Evolutionary conservation across 345 rosid genomes (phyloP), one percentile per base, ranked within the genome.

Genomic region (Aethionema arabicum): DNA sequence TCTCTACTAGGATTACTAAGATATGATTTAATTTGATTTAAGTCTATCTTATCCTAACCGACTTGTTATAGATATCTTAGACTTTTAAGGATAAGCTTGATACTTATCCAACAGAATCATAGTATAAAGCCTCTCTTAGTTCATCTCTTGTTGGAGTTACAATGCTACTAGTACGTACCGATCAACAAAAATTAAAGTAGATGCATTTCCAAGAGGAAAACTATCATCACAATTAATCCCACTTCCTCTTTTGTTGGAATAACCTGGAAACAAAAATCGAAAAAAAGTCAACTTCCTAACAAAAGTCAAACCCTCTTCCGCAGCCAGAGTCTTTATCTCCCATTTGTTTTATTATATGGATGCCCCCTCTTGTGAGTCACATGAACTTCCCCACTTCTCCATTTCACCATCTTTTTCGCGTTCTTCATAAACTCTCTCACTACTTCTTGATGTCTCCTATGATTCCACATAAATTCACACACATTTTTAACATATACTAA

Each of bases 241-340:
- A 27, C 32, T 61, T 49, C 88, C 88, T 74, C 67, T 79, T 68
- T 76, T 80, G 12, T 85, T 82, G 6, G 15, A 39, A 33, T 84
- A 84, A 5, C 86, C 80, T 2, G 75, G 82, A 70, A 74, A 82
- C n/a, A n/a, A n/a, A n/a, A n/a, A n/a, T n/a, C 0, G 82, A 67
- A 10, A 45, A 51, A 11, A 16, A 40, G 11, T 1, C 4, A 66
- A 84, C 67, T 73, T 15, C 10, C 35, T 52, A 3, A 53, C 36
- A 27, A 79, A 61, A 7, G 21, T 5, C 33, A 79, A 72, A 33
- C 84, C 80, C 14, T 40, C 72, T 16, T 69, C 72, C 1, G 54
- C 44, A 7, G 79, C 83, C 0, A 81, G 30, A 3, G 42, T 21
- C 70, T 15, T 63, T 21, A 82, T 65, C 46, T 79, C 59, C 92